Percentiles rank a stretch among this genome's conserved stretches.
Conservation (phyloP, 2,329 filamentous ascomycete species). For the Sphaerulina vaccinii region DNA sequence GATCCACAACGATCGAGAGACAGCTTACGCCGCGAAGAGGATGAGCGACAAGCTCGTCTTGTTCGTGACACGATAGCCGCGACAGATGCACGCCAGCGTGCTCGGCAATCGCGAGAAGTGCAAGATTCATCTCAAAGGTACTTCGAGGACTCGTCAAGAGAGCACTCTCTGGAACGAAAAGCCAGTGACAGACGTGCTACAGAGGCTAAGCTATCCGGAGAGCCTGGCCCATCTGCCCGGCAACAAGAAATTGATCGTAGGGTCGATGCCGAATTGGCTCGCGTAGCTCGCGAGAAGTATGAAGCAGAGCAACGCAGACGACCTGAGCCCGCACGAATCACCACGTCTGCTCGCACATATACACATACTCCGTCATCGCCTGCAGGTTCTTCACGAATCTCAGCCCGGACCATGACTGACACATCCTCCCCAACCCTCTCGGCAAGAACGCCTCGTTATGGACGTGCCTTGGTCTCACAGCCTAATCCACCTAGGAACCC, state of each 20-base stretch:
- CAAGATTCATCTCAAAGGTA: conserved; percentile 2
- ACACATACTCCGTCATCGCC: conserved; percentile 7
- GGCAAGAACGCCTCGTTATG: conserved; percentile 14
- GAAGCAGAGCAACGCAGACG: conserved; percentile 1
- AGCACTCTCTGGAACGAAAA: conserved; percentile 6
- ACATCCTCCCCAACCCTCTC: background rate
- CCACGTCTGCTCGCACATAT: conserved; percentile 6
- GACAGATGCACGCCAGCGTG: conserved; percentile 8
- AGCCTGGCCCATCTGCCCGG: background rate
- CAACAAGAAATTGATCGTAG: conserved; percentile 7
- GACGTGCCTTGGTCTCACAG: conserved; percentile 7
- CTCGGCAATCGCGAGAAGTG: conserved; percentile 3
- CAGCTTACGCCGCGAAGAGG: conserved; percentile 9
- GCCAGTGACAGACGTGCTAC: conserved; percentile 8
- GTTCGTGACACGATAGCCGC: conserved; percentile 13
- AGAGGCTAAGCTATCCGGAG: conserved; percentile 6
- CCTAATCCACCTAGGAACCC: conserved; percentile 11
- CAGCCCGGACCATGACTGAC: conserved; percentile 12
- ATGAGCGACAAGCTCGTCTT: conserved; percentile 10
- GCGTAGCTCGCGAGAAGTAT: conserved; percentile 6
- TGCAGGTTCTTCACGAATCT: background rate
- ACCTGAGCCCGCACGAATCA: conserved; percentile 2
- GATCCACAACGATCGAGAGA: conserved; percentile 10
- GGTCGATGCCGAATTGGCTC: conserved; percentile 5
- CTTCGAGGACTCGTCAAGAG: background rate